Percentiles rank a stretch among this genome's conserved stretches.
Evolutionary conservation across 495 filamentous ascomycete species (phyloP).

Genomic region (Penicillium crystallinum): DNA sequence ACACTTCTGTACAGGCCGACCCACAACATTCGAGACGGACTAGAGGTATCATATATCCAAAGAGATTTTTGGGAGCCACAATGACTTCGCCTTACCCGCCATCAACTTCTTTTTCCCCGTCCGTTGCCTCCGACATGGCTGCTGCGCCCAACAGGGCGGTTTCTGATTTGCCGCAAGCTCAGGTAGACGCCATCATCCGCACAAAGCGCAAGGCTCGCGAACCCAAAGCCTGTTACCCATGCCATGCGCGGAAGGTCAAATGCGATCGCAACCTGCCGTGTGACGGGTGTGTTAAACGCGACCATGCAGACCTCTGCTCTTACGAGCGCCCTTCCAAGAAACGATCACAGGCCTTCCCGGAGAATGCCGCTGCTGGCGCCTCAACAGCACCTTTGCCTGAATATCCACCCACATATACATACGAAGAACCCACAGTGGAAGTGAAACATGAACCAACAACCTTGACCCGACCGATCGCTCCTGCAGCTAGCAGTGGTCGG

Average conservation of each 20-base stretch:
- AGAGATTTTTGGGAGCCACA: neutral
- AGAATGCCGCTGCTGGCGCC: conserved; percentile 22
- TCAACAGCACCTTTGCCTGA: conserved; percentile 15
- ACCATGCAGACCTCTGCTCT: conserved; percentile 65
- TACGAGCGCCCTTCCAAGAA: conserved; percentile 65
- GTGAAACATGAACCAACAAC: conserved; percentile 26
- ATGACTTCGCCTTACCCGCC: conserved; percentile 37
- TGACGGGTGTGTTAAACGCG: conserved; percentile 68
- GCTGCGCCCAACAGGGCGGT: conserved; percentile 24
- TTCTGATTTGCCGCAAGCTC: conserved; percentile 41
- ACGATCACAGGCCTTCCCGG: conserved; percentile 30
- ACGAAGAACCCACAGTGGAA: conserved; percentile 18
- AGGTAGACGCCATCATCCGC: conserved; percentile 48
- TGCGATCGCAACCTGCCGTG: conserved; percentile 70
- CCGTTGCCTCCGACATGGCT: conserved; percentile 27
- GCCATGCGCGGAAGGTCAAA: conserved; percentile 68
- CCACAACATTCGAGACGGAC: conserved; percentile 1
- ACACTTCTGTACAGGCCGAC: conserved; percentile 8
- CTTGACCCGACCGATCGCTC: conserved; percentile 15
- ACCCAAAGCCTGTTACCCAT: conserved; percentile 64
- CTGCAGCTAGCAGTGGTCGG: conserved; percentile 18
- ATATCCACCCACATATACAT: conserved; percentile 16
- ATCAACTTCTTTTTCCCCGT: conserved; percentile 6
- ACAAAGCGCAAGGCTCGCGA: conserved; percentile 46
- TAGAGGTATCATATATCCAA: neutral